Evolutionary conservation across 2,329 filamentous ascomycete species (phyloP).

Genomic region (Torrubiella hemipterigena): DNA sequence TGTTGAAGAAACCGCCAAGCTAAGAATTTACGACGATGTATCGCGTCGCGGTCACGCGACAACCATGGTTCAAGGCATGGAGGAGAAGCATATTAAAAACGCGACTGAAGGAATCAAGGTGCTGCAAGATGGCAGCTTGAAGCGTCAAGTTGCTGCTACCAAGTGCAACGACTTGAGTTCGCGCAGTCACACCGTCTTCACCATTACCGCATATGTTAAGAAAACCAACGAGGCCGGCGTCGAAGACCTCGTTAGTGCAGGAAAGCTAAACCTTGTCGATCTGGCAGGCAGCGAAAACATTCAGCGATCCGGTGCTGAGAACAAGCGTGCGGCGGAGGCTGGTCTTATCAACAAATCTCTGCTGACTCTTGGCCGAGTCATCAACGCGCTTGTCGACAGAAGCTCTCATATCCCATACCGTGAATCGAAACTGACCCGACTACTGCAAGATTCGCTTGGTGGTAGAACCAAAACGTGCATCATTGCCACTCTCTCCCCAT

Average conservation of each 20-base stretch:
- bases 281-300: constrained; percentile 97
- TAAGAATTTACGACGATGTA: constrained; percentile 92
- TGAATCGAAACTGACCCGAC: constrained; percentile 89
- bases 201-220: constrained; percentile 85
- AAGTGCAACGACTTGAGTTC: constrained; percentile 98
- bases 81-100: constrained; percentile 83
- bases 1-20: constrained; percentile 66
- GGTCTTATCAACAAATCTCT: constrained; percentile 97
- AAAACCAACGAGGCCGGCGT: constrained; percentile 68
- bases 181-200: constrained; percentile 94
- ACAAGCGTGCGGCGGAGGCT: constrained; percentile 91
- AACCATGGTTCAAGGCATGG: constrained; percentile 94
- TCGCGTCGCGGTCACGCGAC: constrained; percentile 73
- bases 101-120: constrained; percentile 80
- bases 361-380: constrained; percentile 87
- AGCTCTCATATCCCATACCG: constrained; percentile 80
- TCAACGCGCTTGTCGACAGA: constrained; percentile 90
- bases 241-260: constrained; percentile 80
- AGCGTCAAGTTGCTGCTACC: constrained; percentile 96
- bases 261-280: constrained; percentile 94
- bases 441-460: constrained; percentile 92
- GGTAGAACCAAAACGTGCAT: constrained; percentile 97
- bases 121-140: constrained; percentile 79
- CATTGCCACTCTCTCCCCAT: constrained; percentile 90
- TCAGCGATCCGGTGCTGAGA: constrained; percentile 90